Base-by-base conservation (phyloP, 2,329 filamentous ascomycete species). In the Fusarium anguioides region DNA sequence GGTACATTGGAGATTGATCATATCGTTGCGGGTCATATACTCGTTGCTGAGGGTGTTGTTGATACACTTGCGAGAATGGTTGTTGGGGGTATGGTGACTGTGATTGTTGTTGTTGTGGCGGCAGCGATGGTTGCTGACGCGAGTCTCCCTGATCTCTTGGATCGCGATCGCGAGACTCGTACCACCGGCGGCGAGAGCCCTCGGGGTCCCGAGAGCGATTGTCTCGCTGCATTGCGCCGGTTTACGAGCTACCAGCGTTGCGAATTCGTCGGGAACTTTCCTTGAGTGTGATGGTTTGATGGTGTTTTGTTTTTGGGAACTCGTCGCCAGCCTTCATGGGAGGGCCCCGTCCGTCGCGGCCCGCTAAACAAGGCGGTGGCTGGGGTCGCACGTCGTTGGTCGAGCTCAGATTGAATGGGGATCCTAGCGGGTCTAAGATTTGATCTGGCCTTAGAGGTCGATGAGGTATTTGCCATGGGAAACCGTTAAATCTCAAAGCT, bases 181-280 rank as follows among this genome's bases (percentile, higher is more conserved):
- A 72, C 70, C 73, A 75, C 80, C 84, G 83, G 75, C 84, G 83
- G 75, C 83, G 80, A 74, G 81, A 81, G 80, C 81, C 81, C 71
- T 86, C 85, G 56, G 83, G 83, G 78, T 84, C 87, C 80, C 84
- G 82, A 73, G 82, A 83, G 76, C 84, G 84, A 77, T 81, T 79
- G 74, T 83, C 81, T 80, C 82, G 80, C 83, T 86, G 83, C 83
- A 84, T 86, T 75, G 75, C 80, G 69, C 68, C 73, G 73, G 68
- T 68, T 56, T 61, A 68, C 60, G 49, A 42, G 64, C 63, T 68
- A 60, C 40, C 72, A 64, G 56, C 57, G 65, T 68, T 64, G 65
- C 67, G 66, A 63, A 50, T 58, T 68, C 60, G 51, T 55, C 39
- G 62, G 60, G 45, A 49, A 39, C 31, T 39, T 49, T 58, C 44